Percentiles rank a stretch among this genome's conserved stretches.
These are phyloP conservation scores for Cytospora schulzeri DNA, from an alignment of 2,329 filamentous ascomycete species.

Conservation along the genomic window DNA sequence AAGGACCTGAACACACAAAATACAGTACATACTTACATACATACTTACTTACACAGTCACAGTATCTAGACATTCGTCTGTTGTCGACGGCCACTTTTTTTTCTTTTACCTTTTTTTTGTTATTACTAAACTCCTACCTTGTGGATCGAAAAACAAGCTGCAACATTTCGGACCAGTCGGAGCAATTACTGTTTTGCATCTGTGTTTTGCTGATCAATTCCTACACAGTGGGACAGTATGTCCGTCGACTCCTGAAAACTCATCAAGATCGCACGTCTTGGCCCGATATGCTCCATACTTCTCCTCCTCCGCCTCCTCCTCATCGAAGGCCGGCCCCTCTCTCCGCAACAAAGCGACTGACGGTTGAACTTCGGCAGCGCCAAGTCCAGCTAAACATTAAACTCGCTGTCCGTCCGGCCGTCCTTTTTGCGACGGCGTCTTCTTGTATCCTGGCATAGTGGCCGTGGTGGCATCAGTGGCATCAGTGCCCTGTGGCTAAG, in stretches of 20 bases:
- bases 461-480: background rate
- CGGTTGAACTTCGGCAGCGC: constrained; percentile 4
- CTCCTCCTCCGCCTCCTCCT: background rate
- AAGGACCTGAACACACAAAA: no score
- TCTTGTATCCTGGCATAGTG: background rate
- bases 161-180: constrained; percentile 3
- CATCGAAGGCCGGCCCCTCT: no score
- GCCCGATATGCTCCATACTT: background rate
- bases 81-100: background rate
- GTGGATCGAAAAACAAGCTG: background rate
- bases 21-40: no score
- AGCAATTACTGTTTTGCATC: constrained; percentile 14
- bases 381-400: constrained; percentile 8
- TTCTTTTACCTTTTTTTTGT: no score
- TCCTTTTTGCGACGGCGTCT: constrained; percentile 5
- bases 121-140: background rate
- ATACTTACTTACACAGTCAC: no score
- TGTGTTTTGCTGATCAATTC: constrained; percentile 10
- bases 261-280: constrained; percentile 4
- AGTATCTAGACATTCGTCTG: no score
- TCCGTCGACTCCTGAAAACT: constrained; percentile 2
- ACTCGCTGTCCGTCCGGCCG: background rate
- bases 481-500: background rate
- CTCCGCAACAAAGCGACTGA: background rate
- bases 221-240: constrained; percentile 9